phyloP scores from a whole-genome alignment of 148 eudicot genomes.

The Arctostaphylos glauca region DNA sequence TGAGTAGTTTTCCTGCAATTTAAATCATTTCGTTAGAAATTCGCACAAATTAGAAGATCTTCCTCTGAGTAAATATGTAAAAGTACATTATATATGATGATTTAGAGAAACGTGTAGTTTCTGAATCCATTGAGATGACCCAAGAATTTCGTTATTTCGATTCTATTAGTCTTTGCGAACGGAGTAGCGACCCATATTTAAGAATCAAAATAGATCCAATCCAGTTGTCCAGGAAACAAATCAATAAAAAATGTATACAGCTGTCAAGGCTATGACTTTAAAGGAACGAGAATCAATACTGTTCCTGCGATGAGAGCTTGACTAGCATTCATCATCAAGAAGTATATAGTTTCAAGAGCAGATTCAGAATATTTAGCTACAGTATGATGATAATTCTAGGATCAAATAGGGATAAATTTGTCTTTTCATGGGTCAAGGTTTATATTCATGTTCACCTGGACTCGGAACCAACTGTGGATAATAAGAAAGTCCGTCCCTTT shows the following conservation, averaged over 20 bases:
- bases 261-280: no score
- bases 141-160: no score
- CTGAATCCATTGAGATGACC: no score
- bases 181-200: no score
- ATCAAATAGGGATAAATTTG: not conserved
- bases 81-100: not conserved
- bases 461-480: not conserved
- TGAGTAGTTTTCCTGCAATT: slow-evolving; percentile 34
- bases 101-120: no score
- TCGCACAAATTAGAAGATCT: not conserved
- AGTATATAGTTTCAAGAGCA: not conserved
- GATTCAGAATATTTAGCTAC: not conserved
- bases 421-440: not conserved
- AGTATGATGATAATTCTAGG: not conserved
- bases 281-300: no score
- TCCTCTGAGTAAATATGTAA: not conserved
- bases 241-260: no score
- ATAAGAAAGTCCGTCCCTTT: not conserved
- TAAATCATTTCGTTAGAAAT: not conserved
- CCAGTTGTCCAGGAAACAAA: no score
- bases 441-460: not conserved
- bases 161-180: no score
- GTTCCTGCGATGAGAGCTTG: no score
- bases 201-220: no score
- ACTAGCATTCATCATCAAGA: no score